Evolutionary conservation across 495 filamentous ascomycete genomes (phyloP), one percentile per base, ranked within the genome.

Genomic region (Chaetomidium leptoderma): DNA sequence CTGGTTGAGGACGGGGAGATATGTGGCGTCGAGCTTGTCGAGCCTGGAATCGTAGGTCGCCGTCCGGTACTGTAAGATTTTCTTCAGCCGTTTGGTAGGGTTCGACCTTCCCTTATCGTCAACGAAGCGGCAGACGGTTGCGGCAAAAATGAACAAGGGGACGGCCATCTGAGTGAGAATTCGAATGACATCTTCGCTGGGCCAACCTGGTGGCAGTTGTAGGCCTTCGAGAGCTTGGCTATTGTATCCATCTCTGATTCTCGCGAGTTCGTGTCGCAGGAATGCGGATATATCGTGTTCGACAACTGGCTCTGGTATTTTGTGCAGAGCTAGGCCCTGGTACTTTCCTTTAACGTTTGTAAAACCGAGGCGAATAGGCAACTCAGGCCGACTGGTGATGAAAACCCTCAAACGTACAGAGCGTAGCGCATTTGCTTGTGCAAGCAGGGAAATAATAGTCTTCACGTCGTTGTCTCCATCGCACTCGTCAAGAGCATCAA

Each of bases 401-500:
- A 72, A 72, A 39, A 63, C 23, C 24, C 27, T 65, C 16, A 67
- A 17, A 7, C 14, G 27, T 3, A 60, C 27, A 4, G 53, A 62
- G 17, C 33, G 4, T 36, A 57, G 0, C 2, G 23, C 14, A 13
- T 66, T 58, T 42, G 63, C 54, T 19, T 54, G 42, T 17, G 70
- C 55, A 1, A 79, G 56, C 1, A 80, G 53, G 4, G 44, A 54
- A 30, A 83, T 65, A 30, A 82, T 67, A 9, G 35, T 49, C 60
- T 53, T 58, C 0, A 77, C 58, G 54, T 79, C 72, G 17, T 71
- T 36, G 14, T 79, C 72, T 7, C 60, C 23, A 2, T 75, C 74
- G 57, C 76, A 83, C 58, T 82, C 77, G 49, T 81, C 81, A 17
- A 83, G 68, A 51, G 80, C 80, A 58, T 83, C 79, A 29, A 83